A percentile compares a stretch with the other conserved stretches of the same genome.
These are phyloP conservation scores for Aspergillus eucalypticola DNA, from an alignment of 2,329 filamentous ascomycete genomes.

Conservation along the genomic window DNA sequence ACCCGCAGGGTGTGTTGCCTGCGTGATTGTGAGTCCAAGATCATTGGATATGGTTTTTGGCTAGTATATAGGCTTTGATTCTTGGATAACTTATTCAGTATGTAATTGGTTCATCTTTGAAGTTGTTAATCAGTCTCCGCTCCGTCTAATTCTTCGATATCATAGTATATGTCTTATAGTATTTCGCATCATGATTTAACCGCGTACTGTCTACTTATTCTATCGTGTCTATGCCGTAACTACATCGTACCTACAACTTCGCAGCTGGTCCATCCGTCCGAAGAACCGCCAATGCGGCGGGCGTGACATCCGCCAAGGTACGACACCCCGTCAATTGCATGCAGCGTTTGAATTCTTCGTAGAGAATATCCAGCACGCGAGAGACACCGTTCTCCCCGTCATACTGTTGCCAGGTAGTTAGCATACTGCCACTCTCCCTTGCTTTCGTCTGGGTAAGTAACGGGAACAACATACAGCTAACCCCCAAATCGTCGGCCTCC, in stretches of 20 bases:
- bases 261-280: constrained; percentile 24
- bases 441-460: no score
- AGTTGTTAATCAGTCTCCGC: neutral
- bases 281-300: constrained; percentile 22
- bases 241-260: constrained; percentile 16
- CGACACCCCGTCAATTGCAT: constrained; percentile 33
- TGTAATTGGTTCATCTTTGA: neutral
- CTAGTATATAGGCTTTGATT: neutral
- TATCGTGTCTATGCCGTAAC: neutral
- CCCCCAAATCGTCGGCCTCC: constrained; percentile 37
- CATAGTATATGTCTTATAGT: no score
- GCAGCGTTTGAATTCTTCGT: constrained; percentile 34
- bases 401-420: constrained; percentile 23
- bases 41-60: neutral
- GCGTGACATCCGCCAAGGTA: constrained; percentile 27
- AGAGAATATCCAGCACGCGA: constrained; percentile 32
- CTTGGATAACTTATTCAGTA: no score
- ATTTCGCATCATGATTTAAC: no score
- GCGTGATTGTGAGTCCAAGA: neutral
- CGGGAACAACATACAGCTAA: constrained; percentile 30
- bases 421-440: neutral
- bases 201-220: neutral
- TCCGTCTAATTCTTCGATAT: neutral
- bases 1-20: constrained; percentile 9
- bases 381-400: constrained; percentile 35